Base-by-base conservation (phyloP, 148 eudicot genomes). In the Rhododendron williamsianum region DNA sequence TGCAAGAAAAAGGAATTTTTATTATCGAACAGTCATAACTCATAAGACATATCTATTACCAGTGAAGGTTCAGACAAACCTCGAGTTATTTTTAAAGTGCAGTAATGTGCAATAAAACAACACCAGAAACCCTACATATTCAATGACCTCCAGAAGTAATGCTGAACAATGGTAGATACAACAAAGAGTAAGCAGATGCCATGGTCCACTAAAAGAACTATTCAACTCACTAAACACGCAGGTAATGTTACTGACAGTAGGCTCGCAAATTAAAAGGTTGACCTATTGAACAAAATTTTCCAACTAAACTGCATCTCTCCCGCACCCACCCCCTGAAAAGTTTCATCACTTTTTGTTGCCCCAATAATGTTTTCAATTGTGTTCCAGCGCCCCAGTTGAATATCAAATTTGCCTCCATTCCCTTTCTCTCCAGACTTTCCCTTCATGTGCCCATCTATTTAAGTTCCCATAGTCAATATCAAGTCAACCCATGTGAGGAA, bases 1-100 rank as follows among this genome's bases (percentile, higher is more conserved):
- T 93, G 91, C 85, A 84, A 82, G 72, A 76, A 81, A 27, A 12
- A 10, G 16, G 79, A 83, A 21, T 3, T 46, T 19, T 41, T 9
- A 58, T 4, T 54, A 73, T 45, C 41, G 21, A 69, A 63, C 45
- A 51, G 38, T 54, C 71, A 36, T 8, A 13, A 58, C n/a, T 58
- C 25, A 5, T 19, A 81, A 58, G 48, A 81, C 83, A 36, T 3
- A 81, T 12, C 56, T 79, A 12, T 80, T 51, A 52, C 23, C 8
- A 48, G 63, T 16, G 38, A n/a, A 67, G 73, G 69, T 52, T 74
- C 19, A 63, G 48, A 33, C 18, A 33, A 83, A 52, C 30, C 54
- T 69, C 15, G 8, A 69, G 38, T 67, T 69, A 30, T 38, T 35
- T 81, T 30, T 33, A 6, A 63, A 23, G 48, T 83, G 67, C n/a